Base-by-base conservation (phyloP, 2,329 filamentous ascomycete species). In the Cercospora sp. region DNA sequence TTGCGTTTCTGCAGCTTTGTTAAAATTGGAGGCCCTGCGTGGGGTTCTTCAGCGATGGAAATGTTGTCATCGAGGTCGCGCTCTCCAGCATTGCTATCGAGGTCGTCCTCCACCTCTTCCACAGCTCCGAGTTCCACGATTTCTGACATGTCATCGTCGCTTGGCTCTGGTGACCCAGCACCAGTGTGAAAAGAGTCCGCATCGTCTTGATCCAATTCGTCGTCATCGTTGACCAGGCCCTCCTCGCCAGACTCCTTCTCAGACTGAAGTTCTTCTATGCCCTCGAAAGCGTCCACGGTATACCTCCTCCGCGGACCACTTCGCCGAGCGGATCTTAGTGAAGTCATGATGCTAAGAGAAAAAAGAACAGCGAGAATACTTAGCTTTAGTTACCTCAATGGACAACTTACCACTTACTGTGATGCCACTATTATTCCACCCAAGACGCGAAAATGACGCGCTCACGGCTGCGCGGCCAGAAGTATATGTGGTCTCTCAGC, bases 101-200 rank as follows among this genome's bases (percentile, higher is more conserved):
- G 73, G 62, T 77, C 73, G 66, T 74, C 73, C 3, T 64, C 62
- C 65, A 75, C 72, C 63, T 75, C 74, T 69, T 78, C 74, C 66
- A 68, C 57, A 16, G 60, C 13, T 7, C 66, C 70, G 20, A 68
- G 23, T 26, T 68, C 70, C n/a, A 78, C 75, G 66, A 78, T 74
- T 68, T 80, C 84, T 64, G 73, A 74, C 71, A 73, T 71, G 7
- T 66, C 69, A 42, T 71, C 76, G 65, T 80, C 67, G 26, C 76
- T 74, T 64, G 75, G 71, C 26, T 59, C 68, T 16, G 60, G 26
- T 23, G 68, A 59, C 16, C 65, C 68, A n/a, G 66, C 64, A 62
- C 73, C 73, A 69, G 78, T 72, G 65, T 77, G 73, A 69, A 78
- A 78, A 70, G 81, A 84, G 63, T 71, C 72, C 48, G 68, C 67